Conservation (phyloP, 164 flowering plant genomes). For the Chloranthus sessilifolius region DNA sequence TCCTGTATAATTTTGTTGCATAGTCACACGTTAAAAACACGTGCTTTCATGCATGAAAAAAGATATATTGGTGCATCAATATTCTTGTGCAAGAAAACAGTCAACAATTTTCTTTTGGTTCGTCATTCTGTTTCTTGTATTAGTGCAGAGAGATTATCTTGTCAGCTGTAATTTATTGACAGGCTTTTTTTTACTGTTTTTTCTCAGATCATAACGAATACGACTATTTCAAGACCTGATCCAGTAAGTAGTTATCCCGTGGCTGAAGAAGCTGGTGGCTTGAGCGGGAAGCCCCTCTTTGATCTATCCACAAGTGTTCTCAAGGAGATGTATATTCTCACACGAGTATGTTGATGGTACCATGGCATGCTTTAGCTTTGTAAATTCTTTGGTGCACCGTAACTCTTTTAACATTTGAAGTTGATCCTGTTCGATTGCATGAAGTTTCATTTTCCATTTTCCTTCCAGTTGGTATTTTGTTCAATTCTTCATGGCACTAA, state of each 20-base stretch:
- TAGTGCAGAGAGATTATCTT: too few species aligned
- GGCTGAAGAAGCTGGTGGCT: conserved; percentile 79
- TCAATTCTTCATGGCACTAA: not conserved
- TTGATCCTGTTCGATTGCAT: too few species aligned
- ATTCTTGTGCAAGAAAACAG: too few species aligned
- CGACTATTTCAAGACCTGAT: conserved; percentile 91
- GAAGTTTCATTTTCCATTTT: not conserved
- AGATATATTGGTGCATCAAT: too few species aligned
- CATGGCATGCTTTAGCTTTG: not conserved
- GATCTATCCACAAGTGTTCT: conserved; percentile 66
- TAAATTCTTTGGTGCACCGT: too few species aligned
- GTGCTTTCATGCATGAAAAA: too few species aligned
- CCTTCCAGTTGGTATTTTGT: not conserved
- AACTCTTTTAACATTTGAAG: not conserved
- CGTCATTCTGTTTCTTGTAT: too few species aligned
- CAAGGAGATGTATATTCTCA: conserved; percentile 85
- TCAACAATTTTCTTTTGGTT: too few species aligned
- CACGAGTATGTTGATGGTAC: conserved; percentile 53
- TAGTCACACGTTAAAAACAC: too few species aligned
- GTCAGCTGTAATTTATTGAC: too few species aligned
- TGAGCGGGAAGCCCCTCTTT: conserved; percentile 94
- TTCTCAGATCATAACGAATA: conserved; percentile 86
- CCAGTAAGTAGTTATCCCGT: conserved; percentile 50
- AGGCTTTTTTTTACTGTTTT: conserved; percentile 3
- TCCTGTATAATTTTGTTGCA: too few species aligned